phyloP scores from a whole-genome alignment of 2,329 filamentous ascomycete species.

The Niveomyces coronatus region DNA sequence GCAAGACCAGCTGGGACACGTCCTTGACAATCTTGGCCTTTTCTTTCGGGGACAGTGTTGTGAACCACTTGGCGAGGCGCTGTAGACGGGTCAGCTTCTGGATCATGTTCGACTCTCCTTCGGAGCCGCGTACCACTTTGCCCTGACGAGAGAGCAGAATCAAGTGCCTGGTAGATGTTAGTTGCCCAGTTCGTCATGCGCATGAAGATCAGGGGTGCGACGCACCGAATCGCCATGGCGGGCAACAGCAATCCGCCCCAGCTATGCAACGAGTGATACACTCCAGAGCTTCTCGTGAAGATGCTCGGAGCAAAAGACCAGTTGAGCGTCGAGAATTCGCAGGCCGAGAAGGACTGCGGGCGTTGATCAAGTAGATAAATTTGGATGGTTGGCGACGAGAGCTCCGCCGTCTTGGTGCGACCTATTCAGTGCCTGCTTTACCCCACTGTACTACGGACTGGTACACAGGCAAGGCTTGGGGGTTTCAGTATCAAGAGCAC shows the following conservation, averaged over 20 bases:
- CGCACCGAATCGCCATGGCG: conserved; percentile 37
- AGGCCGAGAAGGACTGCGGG: conserved; percentile 10
- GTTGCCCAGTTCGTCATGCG: conserved; percentile 3
- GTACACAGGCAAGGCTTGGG: too few species aligned
- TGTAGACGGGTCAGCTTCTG: conserved; percentile 32
- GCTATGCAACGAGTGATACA: too few species aligned
- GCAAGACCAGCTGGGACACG: conserved; percentile 93
- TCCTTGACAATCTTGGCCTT: conserved; percentile 99
- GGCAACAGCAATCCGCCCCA: conserved; percentile 13
- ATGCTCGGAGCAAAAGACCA: conserved; percentile 10
- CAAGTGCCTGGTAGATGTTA: conserved; percentile 60
- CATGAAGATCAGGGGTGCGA: conserved; percentile 11
- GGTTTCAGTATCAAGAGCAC: too few species aligned
- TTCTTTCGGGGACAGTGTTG: conserved; percentile 90
- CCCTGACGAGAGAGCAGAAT: conserved; percentile 96
- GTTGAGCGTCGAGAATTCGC: neutral
- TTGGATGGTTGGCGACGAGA: conserved; percentile 18
- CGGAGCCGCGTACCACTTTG: conserved; percentile 73
- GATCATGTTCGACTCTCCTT: too few species aligned
- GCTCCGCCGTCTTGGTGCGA: conserved; percentile 6
- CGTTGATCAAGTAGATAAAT: conserved; percentile 9
- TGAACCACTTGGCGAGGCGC: conserved; percentile 99
- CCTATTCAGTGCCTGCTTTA: conserved; percentile 1
- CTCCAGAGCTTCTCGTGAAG: conserved; percentile 12
- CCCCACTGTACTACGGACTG: conserved; percentile 2